Evolutionary conservation across 2,329 filamentous ascomycete species (phyloP), one percentile per base, ranked within the genome.

Genomic region (Beauveria asiatica): DNA sequence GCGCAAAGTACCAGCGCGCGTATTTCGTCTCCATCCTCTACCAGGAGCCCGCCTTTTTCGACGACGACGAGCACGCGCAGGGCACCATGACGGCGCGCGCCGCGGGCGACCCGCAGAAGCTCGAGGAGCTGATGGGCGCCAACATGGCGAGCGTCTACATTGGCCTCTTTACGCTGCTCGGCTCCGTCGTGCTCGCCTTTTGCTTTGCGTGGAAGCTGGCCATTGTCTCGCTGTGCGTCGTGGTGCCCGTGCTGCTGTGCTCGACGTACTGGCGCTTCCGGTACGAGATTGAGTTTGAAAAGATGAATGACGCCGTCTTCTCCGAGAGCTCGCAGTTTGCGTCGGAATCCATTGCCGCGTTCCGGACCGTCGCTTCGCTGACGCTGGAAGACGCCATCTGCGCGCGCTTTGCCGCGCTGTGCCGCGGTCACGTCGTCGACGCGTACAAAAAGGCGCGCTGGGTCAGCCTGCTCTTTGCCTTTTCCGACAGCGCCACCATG

Each of bases 131-230:
- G 8, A 79, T 86, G 67, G 83, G 83, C 83, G 83, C 81, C 50
- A 86, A 87, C 67, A 82, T 87, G 78, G 80, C 84, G 2, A 78
- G 89, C 64, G 79, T 83, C 2, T 78, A 78, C 62, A 82, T 86
- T 21, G 83, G 86, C 9, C 68, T 87, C 23, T 86, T 90, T 68
- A 87, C 83, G 53, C 72, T 92, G 3, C 66, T 83, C 9, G 88
- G 87, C 0, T 83, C 82, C 8, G 72, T 90, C 16, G 75, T 80
- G 48, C 87, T 92, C 56, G 80, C 86, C 1, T 91, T 90, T 66
- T 76, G 80, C 4, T 90, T 87, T 68, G 86, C 87, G 1, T 92
- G 89, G 89, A 92, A 91, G 69, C 77, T 93, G 9, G 83, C 86
- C 0, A 73, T 91, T 0, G 85, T 92, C 0, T 80, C 83, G 0